phyloP scores from a whole-genome alignment of 179 eudicot genomes.

The Amaranthus tricolor region DNA sequence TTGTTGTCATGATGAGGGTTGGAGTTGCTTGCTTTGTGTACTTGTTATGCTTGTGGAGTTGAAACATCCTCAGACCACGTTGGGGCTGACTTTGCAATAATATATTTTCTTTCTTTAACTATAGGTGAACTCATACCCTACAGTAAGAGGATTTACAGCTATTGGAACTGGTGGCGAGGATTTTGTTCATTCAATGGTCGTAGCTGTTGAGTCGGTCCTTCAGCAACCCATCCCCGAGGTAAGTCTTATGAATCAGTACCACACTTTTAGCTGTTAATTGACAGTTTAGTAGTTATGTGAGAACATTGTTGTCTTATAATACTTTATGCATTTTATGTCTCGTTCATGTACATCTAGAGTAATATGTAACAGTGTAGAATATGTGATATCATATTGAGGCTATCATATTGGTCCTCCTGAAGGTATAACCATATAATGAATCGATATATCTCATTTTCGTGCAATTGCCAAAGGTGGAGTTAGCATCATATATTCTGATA shows the following conservation, averaged over 20 bases:
- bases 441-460: background rate
- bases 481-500: background rate
- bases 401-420: background rate
- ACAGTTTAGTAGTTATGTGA: background rate
- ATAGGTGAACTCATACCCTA: conserved; percentile 89
- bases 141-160: conserved; percentile 89
- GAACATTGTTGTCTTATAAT: background rate
- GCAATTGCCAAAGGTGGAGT: background rate
- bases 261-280: background rate
- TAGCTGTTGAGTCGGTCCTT: conserved; percentile 94
- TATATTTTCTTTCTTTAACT: background rate
- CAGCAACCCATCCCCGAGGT: conserved; percentile 86
- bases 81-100: conserved; percentile 1
- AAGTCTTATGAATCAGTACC: conserved; percentile 14
- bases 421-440: no score
- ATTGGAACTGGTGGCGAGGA: conserved; percentile 98
- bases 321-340: background rate
- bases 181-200: conserved; percentile 92
- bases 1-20: background rate
- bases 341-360: background rate
- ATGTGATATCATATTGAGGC: background rate
- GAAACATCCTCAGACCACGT: background rate
- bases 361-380: background rate
- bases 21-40: background rate
- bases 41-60: background rate